Evolutionary conservation across 1,284 basidiomycete species (phyloP).

Genomic region (Marasmius tenuissimus): DNA sequence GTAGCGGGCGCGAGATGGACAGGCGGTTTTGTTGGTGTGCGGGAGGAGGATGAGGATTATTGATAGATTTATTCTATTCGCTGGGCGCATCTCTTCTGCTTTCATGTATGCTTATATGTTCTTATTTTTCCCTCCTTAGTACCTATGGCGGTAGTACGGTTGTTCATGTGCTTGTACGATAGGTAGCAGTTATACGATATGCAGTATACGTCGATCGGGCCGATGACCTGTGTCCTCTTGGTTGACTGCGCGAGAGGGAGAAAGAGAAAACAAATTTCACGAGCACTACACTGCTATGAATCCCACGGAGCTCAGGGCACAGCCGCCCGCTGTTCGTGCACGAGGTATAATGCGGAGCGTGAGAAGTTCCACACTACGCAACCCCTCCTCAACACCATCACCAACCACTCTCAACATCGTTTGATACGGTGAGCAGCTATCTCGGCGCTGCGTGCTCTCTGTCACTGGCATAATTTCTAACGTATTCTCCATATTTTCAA

Average conservation of each 20-base stretch:
- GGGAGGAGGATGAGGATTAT: constrained; percentile 34
- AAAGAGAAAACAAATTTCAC: too few species aligned
- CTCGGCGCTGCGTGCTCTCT: too few species aligned
- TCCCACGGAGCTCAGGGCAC: too few species aligned
- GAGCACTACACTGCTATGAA: too few species aligned
- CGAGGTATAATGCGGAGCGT: neutral
- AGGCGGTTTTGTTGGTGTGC: constrained; percentile 22
- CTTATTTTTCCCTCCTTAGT: neutral
- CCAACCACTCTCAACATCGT: constrained; percentile 5
- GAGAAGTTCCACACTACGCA: neutral
- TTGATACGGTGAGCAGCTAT: constrained; percentile 15
- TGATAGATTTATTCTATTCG: constrained; percentile 8
- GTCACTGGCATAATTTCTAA: neutral
- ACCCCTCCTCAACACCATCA: neutral
- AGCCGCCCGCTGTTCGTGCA: too few species aligned
- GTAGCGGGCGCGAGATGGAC: constrained; percentile 6
- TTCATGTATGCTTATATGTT: neutral
- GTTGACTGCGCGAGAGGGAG: neutral
- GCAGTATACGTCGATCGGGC: too few species aligned
- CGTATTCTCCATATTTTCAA: neutral
- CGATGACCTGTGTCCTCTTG: neutral
- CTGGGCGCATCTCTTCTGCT: neutral
- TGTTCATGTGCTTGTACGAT: neutral
- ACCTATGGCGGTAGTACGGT: neutral
- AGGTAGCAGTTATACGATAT: too few species aligned